These are phyloP conservation scores for Hemileccinum rubropunctum DNA, from an alignment of 768 basidiomycete genomes.

Conservation along the genomic window DNA sequence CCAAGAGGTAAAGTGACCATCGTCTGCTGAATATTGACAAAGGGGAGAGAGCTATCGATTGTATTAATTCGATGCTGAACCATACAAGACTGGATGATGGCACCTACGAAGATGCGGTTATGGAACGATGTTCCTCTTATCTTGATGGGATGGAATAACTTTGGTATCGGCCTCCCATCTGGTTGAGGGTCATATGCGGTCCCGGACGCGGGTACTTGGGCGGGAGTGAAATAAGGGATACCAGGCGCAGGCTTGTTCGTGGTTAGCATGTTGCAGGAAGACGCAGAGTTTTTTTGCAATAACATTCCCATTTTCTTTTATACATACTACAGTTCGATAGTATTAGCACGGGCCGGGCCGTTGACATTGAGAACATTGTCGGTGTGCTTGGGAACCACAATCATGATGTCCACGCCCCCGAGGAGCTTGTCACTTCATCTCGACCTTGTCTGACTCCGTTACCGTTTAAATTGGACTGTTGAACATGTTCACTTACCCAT, in stretches of 20 bases:
- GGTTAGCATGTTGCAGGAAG: background rate
- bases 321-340: background rate
- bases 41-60: constrained; percentile 46
- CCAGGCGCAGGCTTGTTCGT: constrained; percentile 41
- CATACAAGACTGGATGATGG: background rate
- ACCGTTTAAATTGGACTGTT: no score
- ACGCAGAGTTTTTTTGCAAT: no score
- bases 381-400: no score
- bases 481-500: no score
- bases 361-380: background rate
- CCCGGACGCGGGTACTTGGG: constrained; percentile 43
- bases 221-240: constrained; percentile 46
- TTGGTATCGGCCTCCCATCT: constrained; percentile 38
- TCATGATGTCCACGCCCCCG: no score
- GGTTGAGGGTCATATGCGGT: constrained; percentile 42
- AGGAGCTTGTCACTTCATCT: no score
- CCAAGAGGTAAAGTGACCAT: constrained; percentile 55
- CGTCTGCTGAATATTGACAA: constrained; percentile 57
- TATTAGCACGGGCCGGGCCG: background rate
- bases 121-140: constrained; percentile 52
- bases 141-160: constrained; percentile 53
- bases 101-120: constrained; percentile 52
- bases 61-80: background rate
- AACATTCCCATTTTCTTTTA: background rate
- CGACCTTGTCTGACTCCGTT: no score